Evolutionary conservation across 306 rosid species (phyloP), one percentile per base, ranked within the genome.

Genomic region (Trifolium pratense): DNA sequence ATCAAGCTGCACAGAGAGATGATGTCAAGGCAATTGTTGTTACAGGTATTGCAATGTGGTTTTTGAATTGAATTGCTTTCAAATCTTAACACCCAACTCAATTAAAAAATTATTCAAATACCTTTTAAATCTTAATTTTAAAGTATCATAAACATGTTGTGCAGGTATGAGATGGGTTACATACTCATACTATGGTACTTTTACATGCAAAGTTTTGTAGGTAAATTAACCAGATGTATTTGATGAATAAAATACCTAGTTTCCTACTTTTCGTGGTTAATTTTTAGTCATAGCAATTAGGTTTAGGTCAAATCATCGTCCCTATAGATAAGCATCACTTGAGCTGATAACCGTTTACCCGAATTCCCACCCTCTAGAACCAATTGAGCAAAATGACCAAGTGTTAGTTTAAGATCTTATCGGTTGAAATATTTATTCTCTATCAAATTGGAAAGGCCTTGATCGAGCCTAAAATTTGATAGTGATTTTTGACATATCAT

Each of bases 1-100:
- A 88, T 66, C 84, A 81, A 83, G 98, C 96, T 23, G 29, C 84
- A n/a, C 70, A 18, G 72, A 89, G 96, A 71, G 83, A 94, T 39
- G 97, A 91, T 79, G 95, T 94, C 73, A 89, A 87, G 85, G 98
- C 98, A 39, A 91, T 94, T 79, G 97, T 94, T 70, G 36, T 93
- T 45, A 85, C 97, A 73, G 98, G 98, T 85, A 77, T 36, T 79
- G 53, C 39, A 11, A 55, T 68, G 13, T 39, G 40, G 40, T 60
- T 80, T 61, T 66, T 73, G 21, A 64, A 15, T 48, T 39, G 48
- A 58, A 52, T 53, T 43, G 43, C 15, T 78, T 64, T 71, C 7
- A n/a, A 17, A 61, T n/a, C 13, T 69, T 48, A 48, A 48, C 9
- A 15, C 55, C 16, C 5, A n/a, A 49, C 56, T 49, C 56, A 15